phyloP scores from a whole-genome alignment of 768 basidiomycete species.

The Antrodiella citrinella region DNA sequence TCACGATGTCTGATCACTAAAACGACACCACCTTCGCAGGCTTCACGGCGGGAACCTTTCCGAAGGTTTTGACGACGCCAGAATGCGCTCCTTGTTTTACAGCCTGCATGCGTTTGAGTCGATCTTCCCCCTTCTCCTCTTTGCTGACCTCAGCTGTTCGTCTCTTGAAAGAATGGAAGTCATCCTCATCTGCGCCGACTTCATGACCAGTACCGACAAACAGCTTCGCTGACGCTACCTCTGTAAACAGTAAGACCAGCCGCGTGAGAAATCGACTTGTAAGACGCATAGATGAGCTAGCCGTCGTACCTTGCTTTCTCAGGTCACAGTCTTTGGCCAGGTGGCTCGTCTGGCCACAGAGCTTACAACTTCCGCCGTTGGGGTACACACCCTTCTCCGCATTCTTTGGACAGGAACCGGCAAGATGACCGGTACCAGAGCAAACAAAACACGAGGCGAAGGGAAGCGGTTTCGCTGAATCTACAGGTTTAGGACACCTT shows the following conservation, averaged over 20 bases:
- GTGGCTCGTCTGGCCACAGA: constrained; percentile 81
- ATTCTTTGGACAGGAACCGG: constrained; percentile 77
- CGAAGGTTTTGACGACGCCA: constrained; percentile 23
- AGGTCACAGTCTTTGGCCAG: constrained; percentile 77
- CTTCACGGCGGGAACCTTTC: constrained; percentile 3
- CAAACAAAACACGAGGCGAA: constrained; percentile 93
- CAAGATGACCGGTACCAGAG: constrained; percentile 74
- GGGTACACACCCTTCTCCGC: constrained; percentile 78
- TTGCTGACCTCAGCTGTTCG: constrained; percentile 50
- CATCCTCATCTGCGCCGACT: constrained; percentile 89
- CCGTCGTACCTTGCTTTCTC: constrained; percentile 43
- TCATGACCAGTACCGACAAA: constrained; percentile 40
- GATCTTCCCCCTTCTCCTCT: constrained; percentile 45
- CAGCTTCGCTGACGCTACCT: constrained; percentile 30
- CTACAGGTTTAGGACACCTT: constrained; percentile 59
- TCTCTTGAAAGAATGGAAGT: constrained; percentile 79
- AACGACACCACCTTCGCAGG: constrained; percentile 19
- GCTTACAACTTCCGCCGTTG: constrained; percentile 83
- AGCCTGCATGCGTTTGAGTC: constrained; percentile 32
- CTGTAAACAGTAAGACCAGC: constrained; percentile 18
- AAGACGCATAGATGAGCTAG: neutral
- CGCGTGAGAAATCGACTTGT: neutral
- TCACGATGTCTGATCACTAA: no score
- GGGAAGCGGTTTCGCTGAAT: constrained; percentile 64
- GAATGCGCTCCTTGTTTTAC: constrained; percentile 38